Evolutionary conservation across 2,329 filamentous ascomycete species (phyloP).

Genomic region (Aspergillus caelatus): DNA sequence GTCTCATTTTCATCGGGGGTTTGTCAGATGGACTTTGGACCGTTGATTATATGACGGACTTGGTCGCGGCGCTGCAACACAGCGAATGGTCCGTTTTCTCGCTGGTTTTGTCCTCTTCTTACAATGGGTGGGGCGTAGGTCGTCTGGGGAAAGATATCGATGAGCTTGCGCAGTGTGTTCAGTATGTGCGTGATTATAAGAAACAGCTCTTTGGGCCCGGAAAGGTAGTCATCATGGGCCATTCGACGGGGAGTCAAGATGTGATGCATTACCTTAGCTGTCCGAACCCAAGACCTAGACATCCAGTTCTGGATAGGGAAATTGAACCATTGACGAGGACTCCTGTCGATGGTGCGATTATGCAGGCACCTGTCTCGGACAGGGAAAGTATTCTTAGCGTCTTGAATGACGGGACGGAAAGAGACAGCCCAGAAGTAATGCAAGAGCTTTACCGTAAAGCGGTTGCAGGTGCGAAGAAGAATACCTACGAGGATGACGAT

Average conservation of each 20-base stretch:
- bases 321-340: not conserved
- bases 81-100: slow-evolving; percentile 56
- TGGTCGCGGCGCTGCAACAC: slow-evolving; percentile 50
- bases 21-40: slow-evolving; percentile 59
- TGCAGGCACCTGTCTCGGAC: slow-evolving; percentile 10
- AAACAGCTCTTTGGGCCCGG: slow-evolving; percentile 32
- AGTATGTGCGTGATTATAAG: slow-evolving; percentile 50
- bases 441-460: not conserved
- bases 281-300: slow-evolving; percentile 1
- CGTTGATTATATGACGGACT: slow-evolving; percentile 53
- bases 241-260: slow-evolving; percentile 60
- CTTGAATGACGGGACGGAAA: slow-evolving; percentile 3
- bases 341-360: slow-evolving; percentile 8
- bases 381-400: slow-evolving; percentile 6
- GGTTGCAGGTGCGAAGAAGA: not conserved
- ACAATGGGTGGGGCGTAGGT: slow-evolving; percentile 57
- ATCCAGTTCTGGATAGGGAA: not conserved
- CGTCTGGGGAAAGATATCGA: slow-evolving; percentile 55
- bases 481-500: slow-evolving; percentile 5
- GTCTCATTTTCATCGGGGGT: slow-evolving; percentile 60
- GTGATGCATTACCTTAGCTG: slow-evolving; percentile 7
- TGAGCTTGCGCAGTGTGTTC: slow-evolving; percentile 55
- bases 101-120: slow-evolving; percentile 54
- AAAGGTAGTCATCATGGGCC: slow-evolving; percentile 67
- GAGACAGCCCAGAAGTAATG: slow-evolving; percentile 8